phyloP scores from a whole-genome alignment of 2,329 filamentous ascomycete genomes.

The Cryphonectria radicalis region DNA sequence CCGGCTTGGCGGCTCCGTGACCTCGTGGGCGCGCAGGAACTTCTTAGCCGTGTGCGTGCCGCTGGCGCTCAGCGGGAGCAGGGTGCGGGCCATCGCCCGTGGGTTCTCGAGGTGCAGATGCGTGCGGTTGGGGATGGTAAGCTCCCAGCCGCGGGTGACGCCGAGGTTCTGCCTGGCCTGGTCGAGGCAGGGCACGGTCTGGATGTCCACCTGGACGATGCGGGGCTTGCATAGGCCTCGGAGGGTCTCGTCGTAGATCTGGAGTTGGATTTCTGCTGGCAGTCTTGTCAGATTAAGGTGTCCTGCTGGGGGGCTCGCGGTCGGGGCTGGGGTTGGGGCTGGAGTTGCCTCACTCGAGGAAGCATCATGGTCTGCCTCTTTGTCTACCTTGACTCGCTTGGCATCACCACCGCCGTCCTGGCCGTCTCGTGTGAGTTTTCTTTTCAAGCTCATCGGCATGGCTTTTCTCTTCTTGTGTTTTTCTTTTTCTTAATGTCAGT shows the following conservation, averaged over 20 bases:
- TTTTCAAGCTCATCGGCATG: neutral
- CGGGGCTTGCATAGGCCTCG: neutral
- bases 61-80: neutral
- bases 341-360: neutral
- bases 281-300: neutral
- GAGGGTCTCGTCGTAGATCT: neutral
- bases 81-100: neutral
- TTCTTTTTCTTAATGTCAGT: neutral
- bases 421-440: neutral
- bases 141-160: neutral
- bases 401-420: neutral
- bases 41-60: neutral
- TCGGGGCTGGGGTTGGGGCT: neutral
- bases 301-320: neutral
- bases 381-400: neutral
- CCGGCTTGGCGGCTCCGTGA: neutral
- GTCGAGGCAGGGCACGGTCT: neutral
- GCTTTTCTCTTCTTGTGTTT: neutral
- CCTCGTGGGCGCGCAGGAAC: neutral
- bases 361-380: neutral
- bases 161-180: neutral
- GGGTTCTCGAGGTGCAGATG: neutral
- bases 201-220: conserved; percentile 9
- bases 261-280: conserved; percentile 1
- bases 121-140: neutral